Evolutionary conservation across 2,329 filamentous ascomycete genomes (phyloP).

Genomic region (Polytolypa hystricis): DNA sequence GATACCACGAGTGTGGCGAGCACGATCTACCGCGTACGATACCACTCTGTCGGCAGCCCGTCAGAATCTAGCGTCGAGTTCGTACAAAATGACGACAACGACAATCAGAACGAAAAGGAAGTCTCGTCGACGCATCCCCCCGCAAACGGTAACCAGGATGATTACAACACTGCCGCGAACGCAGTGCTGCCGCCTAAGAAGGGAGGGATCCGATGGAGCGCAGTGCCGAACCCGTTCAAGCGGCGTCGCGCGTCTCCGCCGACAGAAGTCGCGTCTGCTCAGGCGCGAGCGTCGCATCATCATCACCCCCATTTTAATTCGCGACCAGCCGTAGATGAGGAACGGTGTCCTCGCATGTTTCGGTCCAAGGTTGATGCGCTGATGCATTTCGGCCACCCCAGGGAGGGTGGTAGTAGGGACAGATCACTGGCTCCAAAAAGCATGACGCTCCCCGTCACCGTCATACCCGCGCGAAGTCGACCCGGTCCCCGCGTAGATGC

Average conservation of each 20-base stretch:
- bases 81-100: constrained; percentile 21
- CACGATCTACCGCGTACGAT: constrained; percentile 53
- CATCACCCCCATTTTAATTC: too few relatives aligned
- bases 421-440: constrained; percentile 29
- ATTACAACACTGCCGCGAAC: constrained; percentile 20
- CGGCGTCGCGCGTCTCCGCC: constrained; percentile 47
- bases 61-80: constrained; percentile 32
- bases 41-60: constrained; percentile 43
- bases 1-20: constrained; percentile 53
- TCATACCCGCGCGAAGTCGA: constrained; percentile 50
- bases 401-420: constrained; percentile 35
- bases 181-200: constrained; percentile 24
- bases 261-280: constrained; percentile 47
- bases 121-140: constrained; percentile 5
- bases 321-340: too few relatives aligned
- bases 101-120: constrained; percentile 20
- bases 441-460: constrained; percentile 42
- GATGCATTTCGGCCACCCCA: constrained; percentile 38
- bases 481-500: too few relatives aligned
- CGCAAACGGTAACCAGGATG: constrained; percentile 13
- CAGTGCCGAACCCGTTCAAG: constrained; percentile 47
- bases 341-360: too few relatives aligned
- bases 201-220: constrained; percentile 35
- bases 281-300: constrained; percentile 32
- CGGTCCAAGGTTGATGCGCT: constrained; percentile 36